Percentiles rank a stretch among this genome's conserved stretches.
Conservation (phyloP, 1,284 basidiomycete genomes). For the Pseudozyma sp. region DNA sequence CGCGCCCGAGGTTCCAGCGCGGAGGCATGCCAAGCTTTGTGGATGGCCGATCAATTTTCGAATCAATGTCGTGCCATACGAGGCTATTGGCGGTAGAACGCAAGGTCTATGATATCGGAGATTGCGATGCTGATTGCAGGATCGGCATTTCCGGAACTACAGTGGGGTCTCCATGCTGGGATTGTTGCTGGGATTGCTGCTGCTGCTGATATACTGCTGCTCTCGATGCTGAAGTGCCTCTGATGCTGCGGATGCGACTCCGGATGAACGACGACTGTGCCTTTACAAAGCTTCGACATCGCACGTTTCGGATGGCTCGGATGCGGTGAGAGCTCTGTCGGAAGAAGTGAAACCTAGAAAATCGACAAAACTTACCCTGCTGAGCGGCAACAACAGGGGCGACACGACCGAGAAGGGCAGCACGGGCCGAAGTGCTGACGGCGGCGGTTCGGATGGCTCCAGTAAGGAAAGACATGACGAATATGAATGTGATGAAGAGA, state of each 20-base stretch:
- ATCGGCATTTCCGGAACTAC: too few relatives aligned
- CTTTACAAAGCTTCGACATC: too few relatives aligned
- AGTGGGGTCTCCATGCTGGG: not conserved
- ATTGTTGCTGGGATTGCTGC: not conserved
- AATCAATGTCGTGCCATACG: too few relatives aligned
- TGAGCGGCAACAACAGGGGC: conserved; percentile 48
- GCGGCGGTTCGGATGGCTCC: conserved; percentile 62
- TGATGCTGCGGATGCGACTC: not conserved
- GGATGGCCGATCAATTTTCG: too few relatives aligned
- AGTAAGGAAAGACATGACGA: conserved; percentile 60
- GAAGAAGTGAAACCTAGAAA: conserved; percentile 2
- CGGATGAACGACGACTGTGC: not conserved
- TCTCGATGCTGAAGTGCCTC: not conserved
- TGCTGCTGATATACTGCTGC: not conserved
- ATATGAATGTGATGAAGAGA: not conserved
- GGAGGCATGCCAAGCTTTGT: too few relatives aligned
- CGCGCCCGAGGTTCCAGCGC: too few relatives aligned
- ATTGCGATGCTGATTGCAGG: too few relatives aligned
- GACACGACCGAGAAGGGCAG: conserved; percentile 43
- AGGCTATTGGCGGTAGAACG: too few relatives aligned
- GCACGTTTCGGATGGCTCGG: not conserved
- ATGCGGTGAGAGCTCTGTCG: conserved; percentile 3
- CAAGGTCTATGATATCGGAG: too few relatives aligned
- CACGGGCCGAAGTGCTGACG: conserved; percentile 57
- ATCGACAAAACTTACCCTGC: conserved; percentile 39